These are phyloP conservation scores for Venturiaceae sp. DNA, from an alignment of 2,329 filamentous ascomycete genomes.

Conservation along the genomic window DNA sequence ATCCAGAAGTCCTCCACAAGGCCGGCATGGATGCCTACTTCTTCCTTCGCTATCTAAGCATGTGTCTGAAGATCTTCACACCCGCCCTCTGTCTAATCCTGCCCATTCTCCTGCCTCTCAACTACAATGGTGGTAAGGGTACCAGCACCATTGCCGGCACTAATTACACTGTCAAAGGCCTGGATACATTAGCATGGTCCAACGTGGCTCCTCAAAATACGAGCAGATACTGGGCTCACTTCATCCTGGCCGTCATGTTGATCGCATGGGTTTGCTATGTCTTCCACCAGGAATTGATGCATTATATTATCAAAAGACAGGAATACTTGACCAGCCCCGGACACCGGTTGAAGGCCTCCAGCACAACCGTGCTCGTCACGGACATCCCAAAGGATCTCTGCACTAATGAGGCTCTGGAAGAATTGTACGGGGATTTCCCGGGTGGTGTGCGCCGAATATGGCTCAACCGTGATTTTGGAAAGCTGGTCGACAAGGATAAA, in stretches of 20 bases:
- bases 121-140: constrained; percentile 38
- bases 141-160: constrained; percentile 8
- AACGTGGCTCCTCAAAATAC: constrained; percentile 40
- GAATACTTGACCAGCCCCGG: constrained; percentile 18
- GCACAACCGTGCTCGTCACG: constrained; percentile 21
- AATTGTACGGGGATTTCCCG: constrained; percentile 20
- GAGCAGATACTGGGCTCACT: constrained; percentile 22
- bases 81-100: constrained; percentile 70
- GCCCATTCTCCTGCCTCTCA: constrained; percentile 79
- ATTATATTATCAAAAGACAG: constrained; percentile 19
- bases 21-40: constrained; percentile 96
- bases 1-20: constrained; percentile 85
- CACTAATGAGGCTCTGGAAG: constrained; percentile 17
- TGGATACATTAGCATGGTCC: constrained; percentile 80
- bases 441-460: constrained; percentile 17
- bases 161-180: constrained; percentile 22
- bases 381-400: constrained; percentile 20
- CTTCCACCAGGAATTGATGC: constrained; percentile 19
- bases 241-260: constrained; percentile 16
- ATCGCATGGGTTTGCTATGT: constrained; percentile 20
- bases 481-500: constrained; percentile 14
- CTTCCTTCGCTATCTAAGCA: constrained; percentile 82
- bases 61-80: constrained; percentile 83
- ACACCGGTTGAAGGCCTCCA: constrained; percentile 19
- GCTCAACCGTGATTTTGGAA: constrained; percentile 20